Conservation (phyloP, 1,139 yeast genomes). For the Saccharomyces hybrid region DNA sequence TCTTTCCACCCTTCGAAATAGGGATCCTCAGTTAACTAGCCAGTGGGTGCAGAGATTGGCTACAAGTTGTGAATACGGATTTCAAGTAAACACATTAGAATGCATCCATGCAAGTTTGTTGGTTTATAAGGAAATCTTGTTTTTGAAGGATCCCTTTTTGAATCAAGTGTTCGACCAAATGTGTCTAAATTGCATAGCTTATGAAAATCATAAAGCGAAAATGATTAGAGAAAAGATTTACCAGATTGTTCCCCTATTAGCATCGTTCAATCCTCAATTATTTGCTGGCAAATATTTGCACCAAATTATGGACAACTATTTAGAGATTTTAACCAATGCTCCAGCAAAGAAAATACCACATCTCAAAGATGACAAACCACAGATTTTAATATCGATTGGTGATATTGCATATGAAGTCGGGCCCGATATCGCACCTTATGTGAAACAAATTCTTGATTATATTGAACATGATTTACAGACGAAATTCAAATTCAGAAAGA, state of each 20-base stretch:
- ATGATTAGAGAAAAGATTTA: constrained; percentile 79
- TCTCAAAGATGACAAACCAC: constrained; percentile 49
- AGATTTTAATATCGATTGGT: constrained; percentile 79
- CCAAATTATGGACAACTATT: constrained; percentile 67
- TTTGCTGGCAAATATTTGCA: constrained; percentile 81
- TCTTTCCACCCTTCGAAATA: constrained; percentile 65
- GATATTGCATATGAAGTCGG: constrained; percentile 78
- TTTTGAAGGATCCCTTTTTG: constrained; percentile 57
- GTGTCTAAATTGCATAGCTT: constrained; percentile 70
- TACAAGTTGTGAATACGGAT: constrained; percentile 51
- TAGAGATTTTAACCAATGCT: constrained; percentile 49
- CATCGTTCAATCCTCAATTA: constrained; percentile 65
- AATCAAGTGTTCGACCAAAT: constrained; percentile 68
- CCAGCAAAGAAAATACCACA: constrained; percentile 13
- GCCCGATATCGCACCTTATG: constrained; percentile 78
- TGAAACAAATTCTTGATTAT: constrained; percentile 80
- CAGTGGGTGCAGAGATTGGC: constrained; percentile 70
- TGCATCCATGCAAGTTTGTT: constrained; percentile 78
- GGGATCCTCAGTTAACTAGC: constrained; percentile 65
- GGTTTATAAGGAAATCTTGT: constrained; percentile 71
- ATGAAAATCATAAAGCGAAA: constrained; percentile 69
- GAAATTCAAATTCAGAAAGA: constrained; percentile 59
- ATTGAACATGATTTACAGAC: constrained; percentile 75
- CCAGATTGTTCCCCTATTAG: constrained; percentile 71
- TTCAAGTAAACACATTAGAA: constrained; percentile 49